Conservation (phyloP, 352 stramenopile genomes). For the Chrysophaeum taylorii region DNA sequence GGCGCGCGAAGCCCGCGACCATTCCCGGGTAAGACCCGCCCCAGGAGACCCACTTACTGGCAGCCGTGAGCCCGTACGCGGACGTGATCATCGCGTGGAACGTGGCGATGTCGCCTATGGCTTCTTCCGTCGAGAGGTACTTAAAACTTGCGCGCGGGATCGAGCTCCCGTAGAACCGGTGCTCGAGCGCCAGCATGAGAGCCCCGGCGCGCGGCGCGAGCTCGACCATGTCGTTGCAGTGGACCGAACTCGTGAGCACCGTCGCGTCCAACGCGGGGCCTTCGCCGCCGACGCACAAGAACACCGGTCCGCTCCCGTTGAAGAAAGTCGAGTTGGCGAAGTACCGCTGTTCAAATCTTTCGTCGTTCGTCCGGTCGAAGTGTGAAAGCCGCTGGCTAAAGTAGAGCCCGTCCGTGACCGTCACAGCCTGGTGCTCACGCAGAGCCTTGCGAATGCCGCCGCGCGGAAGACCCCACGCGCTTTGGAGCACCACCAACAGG, state of each 20-base stretch:
- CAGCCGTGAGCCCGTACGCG: not conserved
- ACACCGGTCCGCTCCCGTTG: conserved; percentile 26
- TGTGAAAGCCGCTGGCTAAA: conserved; percentile 52
- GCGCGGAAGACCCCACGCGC: too few relatives aligned
- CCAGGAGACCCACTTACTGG: conserved; percentile 74
- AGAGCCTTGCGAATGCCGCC: too few relatives aligned
- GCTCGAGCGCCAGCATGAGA: conserved; percentile 73
- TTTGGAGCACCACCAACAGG: too few relatives aligned
- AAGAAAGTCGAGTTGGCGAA: conserved; percentile 45
- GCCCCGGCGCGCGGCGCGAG: too few relatives aligned
- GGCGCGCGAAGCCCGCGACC: conserved; percentile 75
- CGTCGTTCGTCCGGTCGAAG: conserved; percentile 33
- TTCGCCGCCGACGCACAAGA: conserved; percentile 59
- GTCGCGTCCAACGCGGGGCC: conserved; percentile 42
- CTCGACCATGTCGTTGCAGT: conserved; percentile 64
- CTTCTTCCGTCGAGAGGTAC: conserved; percentile 68
- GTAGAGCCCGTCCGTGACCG: conserved; percentile 41
- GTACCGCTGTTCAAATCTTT: conserved; percentile 48
- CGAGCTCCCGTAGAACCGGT: conserved; percentile 86
- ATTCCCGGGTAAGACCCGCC: conserved; percentile 88
- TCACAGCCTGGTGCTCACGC: too few relatives aligned
- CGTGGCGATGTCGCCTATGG: conserved; percentile 73
- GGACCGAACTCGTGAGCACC: conserved; percentile 49
- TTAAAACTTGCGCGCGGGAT: conserved; percentile 56
- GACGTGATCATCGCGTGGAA: conserved; percentile 40